Base-by-base conservation (phyloP, 768 basidiomycete genomes). In the Rubroboletus pulcherrimus region DNA sequence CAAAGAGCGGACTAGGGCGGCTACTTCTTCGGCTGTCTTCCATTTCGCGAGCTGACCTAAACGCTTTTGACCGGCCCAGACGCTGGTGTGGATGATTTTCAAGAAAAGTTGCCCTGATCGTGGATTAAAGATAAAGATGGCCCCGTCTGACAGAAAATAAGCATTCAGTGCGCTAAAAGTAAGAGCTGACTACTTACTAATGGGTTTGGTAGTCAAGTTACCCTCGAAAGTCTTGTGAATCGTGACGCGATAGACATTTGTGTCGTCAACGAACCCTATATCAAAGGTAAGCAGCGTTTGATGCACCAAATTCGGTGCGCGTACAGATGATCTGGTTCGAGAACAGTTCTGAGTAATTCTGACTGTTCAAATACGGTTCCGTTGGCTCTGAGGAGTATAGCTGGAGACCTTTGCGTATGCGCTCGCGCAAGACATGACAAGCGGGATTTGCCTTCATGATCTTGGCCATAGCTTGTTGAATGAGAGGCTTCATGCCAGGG, bases 1-100 rank as follows among this genome's bases (percentile, higher is more conserved):
- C 14, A 98, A 76, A 31, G 97, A 98, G 54, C 97, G 92, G 60
- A 98, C 90, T 63, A 98, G 75, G 0, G 97, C 97, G 35, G 97
- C 97, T 10, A 98, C 97, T 87, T 99, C 97, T 85, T 99, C 97
- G 17, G 97, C 97, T 7, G 96, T 98, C 77, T 97, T 97, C 95
- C 97, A 98, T 76, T 98, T 99, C 37, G 97, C 97, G 48, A 98
- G 82, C 74, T 99, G 97, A 54, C 97, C 97, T 47, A 99, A 85
- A 87, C 97, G 97, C 74, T 99, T 99, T 74, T 99, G 97, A 67
- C 97, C 97, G 54, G 97, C 97, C 97, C 97, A 99, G n/a, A 98
- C 97, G 66, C 95, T 98, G 3, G 97, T 99, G 72, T 99, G 97
- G 58, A 99, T 99, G 74, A 99, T 89, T 79, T 99, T 99, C 72